Evolutionary conservation across 257 asterid genomes (phyloP), one percentile per base, ranked within the genome.

Genomic region (Capsicum chinense): DNA sequence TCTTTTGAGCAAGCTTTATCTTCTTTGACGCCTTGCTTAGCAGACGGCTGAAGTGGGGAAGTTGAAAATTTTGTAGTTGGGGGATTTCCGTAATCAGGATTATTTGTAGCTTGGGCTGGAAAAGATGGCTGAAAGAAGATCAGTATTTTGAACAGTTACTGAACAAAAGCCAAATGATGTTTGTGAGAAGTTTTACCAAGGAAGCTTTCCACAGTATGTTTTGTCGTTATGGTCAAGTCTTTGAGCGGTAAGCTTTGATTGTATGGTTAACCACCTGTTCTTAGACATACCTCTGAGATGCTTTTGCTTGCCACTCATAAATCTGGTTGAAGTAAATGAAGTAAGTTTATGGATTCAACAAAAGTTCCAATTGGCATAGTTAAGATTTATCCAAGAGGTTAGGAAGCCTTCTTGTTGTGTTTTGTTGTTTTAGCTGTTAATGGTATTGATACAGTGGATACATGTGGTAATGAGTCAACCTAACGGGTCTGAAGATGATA

Each of bases 361-460:
- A 7, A 52, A 52, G 81, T 78, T 14, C 48, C 47, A 54, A 78
- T 78, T 8, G 63, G 81, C 47, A 78, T 78, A 52, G 3, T 52
- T 78, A 54, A 78, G 64, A 78, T 78, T 19, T 78, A 39, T 47
- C 79, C 35, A 60, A 85, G 85, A 56, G 63, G 74, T 54, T 87
- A 76, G 85, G 86, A 56, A 37, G 76, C 83, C 78, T 83, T 83
- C 82, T 54, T 42, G 8, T 80, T 81, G 85, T 83, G 81, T 83
- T 82, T 62, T 17, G 42, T 81, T 85, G 68, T 83, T 82, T 76
- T 81, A 80, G 81, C 82, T 67, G 87, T 58, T 83, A 71, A 67
- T 56, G 83, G 63, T 83, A 50, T 66, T 81, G 85, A 56, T 33
- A 16, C 80, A 50, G 60, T 80, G 84, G 84, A 87, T 79, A 83